Evolutionary conservation across 2,329 filamentous ascomycete species (phyloP), one percentile per base, ranked within the genome.

Genomic region (Thermomyces lanuginosus): DNA sequence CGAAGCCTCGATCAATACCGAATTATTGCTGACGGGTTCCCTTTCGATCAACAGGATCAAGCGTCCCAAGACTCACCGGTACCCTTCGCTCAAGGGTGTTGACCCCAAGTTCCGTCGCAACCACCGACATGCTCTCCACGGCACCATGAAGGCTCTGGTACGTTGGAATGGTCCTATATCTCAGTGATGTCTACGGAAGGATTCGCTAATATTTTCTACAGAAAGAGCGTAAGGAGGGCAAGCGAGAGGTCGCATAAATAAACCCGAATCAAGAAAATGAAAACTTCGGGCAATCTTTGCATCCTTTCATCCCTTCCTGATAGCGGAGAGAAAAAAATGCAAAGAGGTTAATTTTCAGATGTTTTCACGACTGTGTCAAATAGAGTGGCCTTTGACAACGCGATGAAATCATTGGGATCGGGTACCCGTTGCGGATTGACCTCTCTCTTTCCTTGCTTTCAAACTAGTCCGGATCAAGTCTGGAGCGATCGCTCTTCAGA

Each of bases 41-140:
- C 33, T 39, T 31, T 28, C 24, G 9, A 23, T 25, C 26, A 41
- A 48, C 59, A 93, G 86, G 68, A 98, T 98, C 75, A 95, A 95
- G 79, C 95, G 93, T 79, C 89, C 89, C 44, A 93, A 92, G 76
- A 95, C 89, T 58, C 75, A 84, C 65, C 75, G 89, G 70, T 98
- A 98, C 70, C 89, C 89, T 44, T 95, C 86, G 49, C 77, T 98
- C 55, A 93, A 93, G 61, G 89, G 89, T 53, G 89, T 82, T 61
- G 89, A 98, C 68, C 84, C 89, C 60, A 98, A 98, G 76, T 98
- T 98, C 74, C 78, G 89, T 64, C 78, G 89, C 67, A 98, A 98
- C 74, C 89, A 98, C 72, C 82, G 83, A 71, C 86, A 98, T 74
- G 89, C 89, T 63, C 83, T 95, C 42, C 89, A 95, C 72, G 89